Conservation (phyloP, 2,329 filamentous ascomycete species). For the Hymenotorrendiella dingleyae region DNA sequence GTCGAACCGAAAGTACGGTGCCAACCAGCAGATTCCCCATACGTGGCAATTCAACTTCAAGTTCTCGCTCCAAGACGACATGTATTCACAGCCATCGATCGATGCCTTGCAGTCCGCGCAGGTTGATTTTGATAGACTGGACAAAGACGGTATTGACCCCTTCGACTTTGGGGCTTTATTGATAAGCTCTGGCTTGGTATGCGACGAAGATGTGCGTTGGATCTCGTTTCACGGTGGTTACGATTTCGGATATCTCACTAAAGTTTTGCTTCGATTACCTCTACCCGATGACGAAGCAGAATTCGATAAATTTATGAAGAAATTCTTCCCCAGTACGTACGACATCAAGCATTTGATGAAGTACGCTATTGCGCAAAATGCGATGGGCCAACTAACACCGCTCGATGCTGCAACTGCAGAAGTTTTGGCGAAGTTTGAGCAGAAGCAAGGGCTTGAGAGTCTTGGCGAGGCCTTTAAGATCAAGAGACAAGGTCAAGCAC, state of each 20-base stretch:
- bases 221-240: conserved; percentile 97
- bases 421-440: conserved; percentile 77
- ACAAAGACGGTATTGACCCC: conserved; percentile 85
- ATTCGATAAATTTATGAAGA: conserved; percentile 82
- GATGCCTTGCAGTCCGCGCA: conserved; percentile 84
- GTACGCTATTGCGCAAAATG: conserved; percentile 67
- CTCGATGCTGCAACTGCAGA: conserved; percentile 60
- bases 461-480: conserved; percentile 91
- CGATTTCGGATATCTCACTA: conserved; percentile 95
- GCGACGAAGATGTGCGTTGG: conserved; percentile 86
- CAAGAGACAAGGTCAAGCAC: conserved; percentile 78
- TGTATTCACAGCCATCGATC: conserved; percentile 96
- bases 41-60: conserved; percentile 99
- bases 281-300: conserved; percentile 85
- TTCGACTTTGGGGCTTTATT: conserved; percentile 82
- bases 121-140: conserved; percentile 82
- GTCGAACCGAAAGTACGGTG: conserved; percentile 36
- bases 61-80: conserved; percentile 89
- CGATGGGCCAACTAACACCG: conserved; percentile 55
- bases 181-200: conserved; percentile 86
- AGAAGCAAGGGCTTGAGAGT: conserved; percentile 87
- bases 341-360: conserved; percentile 98
- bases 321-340: conserved; percentile 89
- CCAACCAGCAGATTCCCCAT: conserved; percentile 60
- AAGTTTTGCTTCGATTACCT: conserved; percentile 77